Conservation (phyloP, 371 early-diverging fungal species). For the Mortierella polycephala region DNA sequence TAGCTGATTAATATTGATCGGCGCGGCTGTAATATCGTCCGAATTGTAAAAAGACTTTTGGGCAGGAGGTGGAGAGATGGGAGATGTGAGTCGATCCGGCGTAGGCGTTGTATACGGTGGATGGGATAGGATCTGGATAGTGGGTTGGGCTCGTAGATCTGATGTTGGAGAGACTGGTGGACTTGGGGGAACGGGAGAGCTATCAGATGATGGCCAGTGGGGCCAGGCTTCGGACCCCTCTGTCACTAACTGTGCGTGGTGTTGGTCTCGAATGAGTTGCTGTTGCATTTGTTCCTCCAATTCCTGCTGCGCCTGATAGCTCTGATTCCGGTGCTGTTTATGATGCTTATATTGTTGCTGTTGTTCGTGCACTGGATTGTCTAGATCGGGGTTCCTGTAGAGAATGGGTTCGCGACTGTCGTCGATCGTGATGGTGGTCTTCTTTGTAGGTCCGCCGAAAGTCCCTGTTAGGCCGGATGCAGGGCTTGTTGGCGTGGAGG, state of each 20-base stretch:
- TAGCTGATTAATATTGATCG: neutral
- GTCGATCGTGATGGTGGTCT: conserved; percentile 1
- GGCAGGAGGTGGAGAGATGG: neutral
- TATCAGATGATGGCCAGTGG: conserved; percentile 24
- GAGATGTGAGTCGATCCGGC: neutral
- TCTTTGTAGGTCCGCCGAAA: neutral
- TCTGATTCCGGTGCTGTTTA: neutral
- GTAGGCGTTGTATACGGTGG: neutral
- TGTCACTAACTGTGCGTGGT: conserved; percentile 12
- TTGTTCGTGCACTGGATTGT: neutral
- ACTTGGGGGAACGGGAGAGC: neutral
- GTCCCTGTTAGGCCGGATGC: no score
- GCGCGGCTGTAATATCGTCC: conserved; percentile 23
- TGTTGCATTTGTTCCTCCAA: neutral
- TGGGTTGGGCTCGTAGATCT: neutral
- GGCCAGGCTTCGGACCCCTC: conserved; percentile 45
- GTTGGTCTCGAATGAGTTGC: neutral
- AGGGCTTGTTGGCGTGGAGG: no score
- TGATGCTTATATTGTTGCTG: neutral
- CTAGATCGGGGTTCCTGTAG: conserved; percentile 10
- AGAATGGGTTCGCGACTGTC: conserved; percentile 26
- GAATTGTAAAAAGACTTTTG: conserved; percentile 21
- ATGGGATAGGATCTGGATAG: no score
- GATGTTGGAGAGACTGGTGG: neutral
- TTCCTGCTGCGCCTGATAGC: neutral